phyloP scores from a whole-genome alignment of 1,139 yeast species.

The Pichia sp. region DNA sequence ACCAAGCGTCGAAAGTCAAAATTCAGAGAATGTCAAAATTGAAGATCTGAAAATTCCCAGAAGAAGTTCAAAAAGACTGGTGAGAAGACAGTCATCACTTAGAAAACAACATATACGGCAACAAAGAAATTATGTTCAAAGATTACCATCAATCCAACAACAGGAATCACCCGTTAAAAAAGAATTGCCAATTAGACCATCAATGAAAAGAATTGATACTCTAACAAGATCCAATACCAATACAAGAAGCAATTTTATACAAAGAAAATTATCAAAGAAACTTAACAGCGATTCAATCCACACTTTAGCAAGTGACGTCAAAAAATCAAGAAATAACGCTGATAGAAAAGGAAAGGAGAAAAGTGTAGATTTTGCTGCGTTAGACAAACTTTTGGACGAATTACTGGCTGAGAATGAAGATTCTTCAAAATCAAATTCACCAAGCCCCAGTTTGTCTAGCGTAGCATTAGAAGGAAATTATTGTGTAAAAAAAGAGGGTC shows the following conservation, averaged over 20 bases:
- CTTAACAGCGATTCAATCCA: background rate
- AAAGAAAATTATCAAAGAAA: background rate
- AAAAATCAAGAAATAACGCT: background rate
- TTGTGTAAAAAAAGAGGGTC: too few relatives aligned
- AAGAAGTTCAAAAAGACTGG: constrained; percentile 13
- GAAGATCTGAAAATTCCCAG: constrained; percentile 9
- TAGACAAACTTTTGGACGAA: constrained; percentile 7
- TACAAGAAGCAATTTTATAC: background rate
- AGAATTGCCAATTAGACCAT: too few relatives aligned
- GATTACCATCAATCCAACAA: too few relatives aligned
- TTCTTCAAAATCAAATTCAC: too few relatives aligned
- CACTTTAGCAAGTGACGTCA: constrained; percentile 6
- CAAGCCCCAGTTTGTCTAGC: too few relatives aligned
- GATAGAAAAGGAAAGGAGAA: background rate
- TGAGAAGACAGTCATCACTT: too few relatives aligned
- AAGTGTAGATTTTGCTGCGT: constrained; percentile 8
- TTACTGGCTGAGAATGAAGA: background rate
- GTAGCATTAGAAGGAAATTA: too few relatives aligned
- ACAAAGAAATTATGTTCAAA: too few relatives aligned
- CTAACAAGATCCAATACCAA: too few relatives aligned
- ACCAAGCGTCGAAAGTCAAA: background rate
- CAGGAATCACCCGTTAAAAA: too few relatives aligned
- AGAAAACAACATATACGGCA: too few relatives aligned
- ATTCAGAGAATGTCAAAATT: background rate
- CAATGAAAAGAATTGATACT: too few relatives aligned